phyloP scores from a whole-genome alignment of 495 filamentous ascomycete species.

The Penicillium arizonense region DNA sequence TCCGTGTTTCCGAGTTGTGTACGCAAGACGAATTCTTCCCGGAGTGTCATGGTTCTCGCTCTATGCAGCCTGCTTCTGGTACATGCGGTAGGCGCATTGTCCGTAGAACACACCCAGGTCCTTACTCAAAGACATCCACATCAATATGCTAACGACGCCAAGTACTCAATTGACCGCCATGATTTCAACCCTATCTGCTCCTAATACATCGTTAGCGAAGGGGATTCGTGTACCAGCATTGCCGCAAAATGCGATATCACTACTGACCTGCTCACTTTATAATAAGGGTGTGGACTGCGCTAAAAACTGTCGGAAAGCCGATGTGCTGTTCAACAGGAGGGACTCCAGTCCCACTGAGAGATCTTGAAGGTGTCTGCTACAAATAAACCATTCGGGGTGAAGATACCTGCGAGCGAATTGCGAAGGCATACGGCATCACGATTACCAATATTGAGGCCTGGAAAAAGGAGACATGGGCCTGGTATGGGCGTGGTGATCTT shows the following conservation, averaged over 20 bases:
- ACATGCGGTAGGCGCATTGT: not conserved
- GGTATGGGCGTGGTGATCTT: conserved; percentile 10
- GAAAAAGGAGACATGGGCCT: conserved; percentile 7
- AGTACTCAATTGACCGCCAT: no score
- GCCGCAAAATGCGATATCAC: no score
- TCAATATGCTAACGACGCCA: no score
- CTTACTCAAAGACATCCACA: not conserved
- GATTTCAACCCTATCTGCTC: not conserved
- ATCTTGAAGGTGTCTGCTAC: conserved; percentile 2
- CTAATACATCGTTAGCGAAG: not conserved
- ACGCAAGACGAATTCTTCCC: not conserved
- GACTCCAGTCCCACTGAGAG: no score
- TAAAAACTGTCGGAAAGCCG: no score
- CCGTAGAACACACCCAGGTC: not conserved
- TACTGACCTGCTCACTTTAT: no score
- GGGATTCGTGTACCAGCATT: not conserved
- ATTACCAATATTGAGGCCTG: conserved; percentile 13
- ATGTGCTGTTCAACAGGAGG: no score
- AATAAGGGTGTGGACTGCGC: no score
- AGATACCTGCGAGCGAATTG: conserved; percentile 8
- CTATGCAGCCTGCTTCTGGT: not conserved
- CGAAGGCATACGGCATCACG: conserved; percentile 3
- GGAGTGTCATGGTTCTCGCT: not conserved
- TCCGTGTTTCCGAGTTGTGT: not conserved
- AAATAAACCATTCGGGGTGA: conserved; percentile 1